A percentile compares a stretch with the other conserved stretches of the same genome.
Evolutionary conservation across 345 rosid species (phyloP).

Genomic region (Heritiera littoralis): DNA sequence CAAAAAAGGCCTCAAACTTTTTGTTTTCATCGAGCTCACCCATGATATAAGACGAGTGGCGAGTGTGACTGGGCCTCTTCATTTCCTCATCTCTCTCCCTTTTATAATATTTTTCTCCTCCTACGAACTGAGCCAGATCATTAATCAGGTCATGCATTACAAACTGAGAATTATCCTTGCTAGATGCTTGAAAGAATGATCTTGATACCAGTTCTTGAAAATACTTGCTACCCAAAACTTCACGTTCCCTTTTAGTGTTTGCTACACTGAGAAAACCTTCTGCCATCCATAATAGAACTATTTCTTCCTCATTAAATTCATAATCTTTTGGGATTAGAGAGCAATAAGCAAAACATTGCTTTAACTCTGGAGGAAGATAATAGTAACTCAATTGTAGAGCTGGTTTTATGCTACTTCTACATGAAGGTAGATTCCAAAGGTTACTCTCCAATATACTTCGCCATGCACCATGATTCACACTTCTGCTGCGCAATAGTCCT

Average conservation of each 20-base stretch:
- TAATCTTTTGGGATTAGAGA: constrained; percentile 7
- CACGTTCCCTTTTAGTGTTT: neutral
- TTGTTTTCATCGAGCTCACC: neutral
- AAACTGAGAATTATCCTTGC: neutral
- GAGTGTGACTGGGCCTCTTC: neutral
- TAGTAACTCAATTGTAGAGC: constrained; percentile 22
- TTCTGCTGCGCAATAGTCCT: neutral
- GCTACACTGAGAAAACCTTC: constrained; percentile 20
- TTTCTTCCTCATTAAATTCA: neutral
- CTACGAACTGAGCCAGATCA: constrained; percentile 20
- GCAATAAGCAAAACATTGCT: constrained; percentile 29
- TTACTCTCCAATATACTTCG: neutral
- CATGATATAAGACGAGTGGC: constrained; percentile 3
- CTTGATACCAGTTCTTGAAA: neutral
- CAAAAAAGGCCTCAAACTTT: neutral
- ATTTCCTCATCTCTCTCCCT: neutral
- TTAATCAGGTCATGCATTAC: constrained; percentile 30
- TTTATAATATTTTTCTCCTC: neutral
- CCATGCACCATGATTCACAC: neutral
- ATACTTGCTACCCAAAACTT: neutral
- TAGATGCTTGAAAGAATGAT: constrained; percentile 15
- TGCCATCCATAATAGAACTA: no score
- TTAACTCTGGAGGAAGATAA: constrained; percentile 21
- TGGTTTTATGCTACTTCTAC: no score
- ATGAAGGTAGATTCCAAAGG: neutral